These are phyloP conservation scores for Linum tenue DNA, from an alignment of 345 rosid species.

Conservation along the genomic window DNA sequence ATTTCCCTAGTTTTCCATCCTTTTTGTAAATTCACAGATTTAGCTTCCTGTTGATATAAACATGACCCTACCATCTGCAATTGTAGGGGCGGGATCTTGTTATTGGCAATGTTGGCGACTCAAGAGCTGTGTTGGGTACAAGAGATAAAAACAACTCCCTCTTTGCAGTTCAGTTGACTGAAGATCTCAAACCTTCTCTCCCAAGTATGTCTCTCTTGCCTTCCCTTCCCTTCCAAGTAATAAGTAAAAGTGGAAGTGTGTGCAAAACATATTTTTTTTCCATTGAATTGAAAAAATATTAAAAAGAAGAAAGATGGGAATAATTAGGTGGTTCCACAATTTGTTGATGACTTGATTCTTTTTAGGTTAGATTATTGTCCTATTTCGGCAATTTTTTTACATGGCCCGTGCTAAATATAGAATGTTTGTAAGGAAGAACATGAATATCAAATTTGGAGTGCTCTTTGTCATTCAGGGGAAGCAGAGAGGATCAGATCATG, in stretches of 20 bases:
- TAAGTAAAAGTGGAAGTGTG: not conserved
- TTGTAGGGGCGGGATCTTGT: conserved; percentile 66
- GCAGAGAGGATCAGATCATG: conserved; percentile 12
- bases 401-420: no score
- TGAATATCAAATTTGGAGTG: not conserved
- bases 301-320: no score
- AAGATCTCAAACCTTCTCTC: conserved; percentile 96
- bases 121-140: conserved; percentile 84
- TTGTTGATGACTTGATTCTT: not conserved
- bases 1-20: not conserved
- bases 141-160: conserved; percentile 58
- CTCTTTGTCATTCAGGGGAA: conserved; percentile 6
- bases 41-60: conserved; percentile 6
- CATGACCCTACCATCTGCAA: conserved; percentile 8
- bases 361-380: no score
- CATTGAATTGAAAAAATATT: no score
- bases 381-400: no score
- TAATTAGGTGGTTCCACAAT: not conserved
- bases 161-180: conserved; percentile 82
- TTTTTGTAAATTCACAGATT: conserved; percentile 4
- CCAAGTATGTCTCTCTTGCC: conserved; percentile 49
- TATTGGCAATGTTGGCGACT: conserved; percentile 89
- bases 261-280: no score
- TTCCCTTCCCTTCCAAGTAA: not conserved
- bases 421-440: not conserved